A percentile compares a stretch with the other conserved stretches of the same genome.
phyloP scores from a whole-genome alignment of 208 protist genomes.

The Angomonas deanei region DNA sequence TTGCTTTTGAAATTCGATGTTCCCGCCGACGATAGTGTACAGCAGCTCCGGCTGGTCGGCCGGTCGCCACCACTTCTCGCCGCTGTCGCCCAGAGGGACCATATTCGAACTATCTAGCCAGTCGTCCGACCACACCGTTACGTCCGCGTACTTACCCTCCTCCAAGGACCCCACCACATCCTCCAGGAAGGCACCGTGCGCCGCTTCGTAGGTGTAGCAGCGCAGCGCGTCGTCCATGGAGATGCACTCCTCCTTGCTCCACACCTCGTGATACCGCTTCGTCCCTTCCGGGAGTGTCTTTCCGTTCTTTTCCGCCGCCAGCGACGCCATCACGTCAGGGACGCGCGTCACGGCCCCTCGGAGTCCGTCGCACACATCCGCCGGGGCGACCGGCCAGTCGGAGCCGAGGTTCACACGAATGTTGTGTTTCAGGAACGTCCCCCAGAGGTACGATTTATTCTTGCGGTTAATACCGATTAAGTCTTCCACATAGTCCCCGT shows the following conservation, averaged over 20 bases:
- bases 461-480: slow-evolving; percentile 34
- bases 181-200: slow-evolving; percentile 55
- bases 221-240: slow-evolving; percentile 47
- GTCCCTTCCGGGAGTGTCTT: not conserved
- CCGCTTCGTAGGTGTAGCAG: slow-evolving; percentile 49
- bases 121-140: slow-evolving; percentile 53
- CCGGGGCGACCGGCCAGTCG: slow-evolving; percentile 60
- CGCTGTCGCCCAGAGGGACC: slow-evolving; percentile 14
- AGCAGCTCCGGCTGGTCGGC: slow-evolving; percentile 27
- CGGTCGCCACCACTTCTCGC: slow-evolving; percentile 32
- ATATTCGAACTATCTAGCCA: slow-evolving; percentile 22
- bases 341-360: slow-evolving; percentile 50
- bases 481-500: slow-evolving; percentile 44
- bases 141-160: slow-evolving; percentile 51
- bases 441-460: slow-evolving; percentile 40
- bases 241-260: slow-evolving; percentile 39
- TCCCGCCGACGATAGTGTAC: slow-evolving; percentile 43
- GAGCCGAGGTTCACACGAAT: slow-evolving; percentile 45
- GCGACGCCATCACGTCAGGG: slow-evolving; percentile 42
- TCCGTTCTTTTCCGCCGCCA: slow-evolving; percentile 26
- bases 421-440: slow-evolving; percentile 25
- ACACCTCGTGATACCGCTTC: slow-evolving; percentile 39
- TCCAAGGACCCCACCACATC: slow-evolving; percentile 46
- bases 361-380: slow-evolving; percentile 41
- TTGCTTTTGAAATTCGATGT: slow-evolving; percentile 61